phyloP scores from a whole-genome alignment of 306 rosid genomes.

The Pterocarpus santalinus region DNA sequence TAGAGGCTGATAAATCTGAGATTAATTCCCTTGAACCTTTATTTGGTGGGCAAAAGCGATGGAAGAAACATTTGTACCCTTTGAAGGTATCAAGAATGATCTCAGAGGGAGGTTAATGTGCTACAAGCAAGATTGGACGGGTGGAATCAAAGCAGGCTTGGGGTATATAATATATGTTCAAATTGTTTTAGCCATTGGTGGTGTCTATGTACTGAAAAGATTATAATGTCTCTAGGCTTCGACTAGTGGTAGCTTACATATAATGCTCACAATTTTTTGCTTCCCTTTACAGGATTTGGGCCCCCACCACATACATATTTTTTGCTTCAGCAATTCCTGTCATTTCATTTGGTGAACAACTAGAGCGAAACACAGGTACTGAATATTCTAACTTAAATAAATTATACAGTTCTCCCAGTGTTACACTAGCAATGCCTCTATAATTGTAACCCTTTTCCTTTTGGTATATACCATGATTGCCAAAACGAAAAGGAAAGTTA shows the following conservation, averaged over 20 bases:
- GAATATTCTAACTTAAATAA: constrained; percentile 36
- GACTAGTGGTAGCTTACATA: constrained; percentile 2
- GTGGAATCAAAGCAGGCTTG: constrained; percentile 81
- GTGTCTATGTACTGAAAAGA: background rate
- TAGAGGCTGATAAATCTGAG: constrained; percentile 2
- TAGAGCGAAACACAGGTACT: constrained; percentile 78
- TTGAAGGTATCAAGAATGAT: constrained; percentile 89
- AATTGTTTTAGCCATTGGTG: background rate
- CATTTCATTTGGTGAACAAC: constrained; percentile 86
- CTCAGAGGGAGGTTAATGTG: constrained; percentile 83
- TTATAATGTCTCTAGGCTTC: constrained; percentile 21
- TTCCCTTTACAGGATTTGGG: constrained; percentile 72
- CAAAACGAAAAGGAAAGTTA: background rate
- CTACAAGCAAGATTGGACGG: constrained; percentile 89
- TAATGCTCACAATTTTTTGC: constrained; percentile 6
- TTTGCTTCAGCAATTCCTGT: constrained; percentile 91
- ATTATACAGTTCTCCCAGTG: background rate
- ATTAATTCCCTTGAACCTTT: constrained; percentile 36
- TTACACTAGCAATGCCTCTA: background rate
- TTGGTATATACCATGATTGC: background rate
- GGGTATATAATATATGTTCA: constrained; percentile 68
- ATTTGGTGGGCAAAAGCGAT: constrained; percentile 38
- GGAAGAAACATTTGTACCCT: constrained; percentile 90
- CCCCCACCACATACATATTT: constrained; percentile 90
- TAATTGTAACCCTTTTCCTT: background rate